Base-by-base conservation (phyloP, 805 yeast genomes). In the Myxozyma lipomycoides region DNA sequence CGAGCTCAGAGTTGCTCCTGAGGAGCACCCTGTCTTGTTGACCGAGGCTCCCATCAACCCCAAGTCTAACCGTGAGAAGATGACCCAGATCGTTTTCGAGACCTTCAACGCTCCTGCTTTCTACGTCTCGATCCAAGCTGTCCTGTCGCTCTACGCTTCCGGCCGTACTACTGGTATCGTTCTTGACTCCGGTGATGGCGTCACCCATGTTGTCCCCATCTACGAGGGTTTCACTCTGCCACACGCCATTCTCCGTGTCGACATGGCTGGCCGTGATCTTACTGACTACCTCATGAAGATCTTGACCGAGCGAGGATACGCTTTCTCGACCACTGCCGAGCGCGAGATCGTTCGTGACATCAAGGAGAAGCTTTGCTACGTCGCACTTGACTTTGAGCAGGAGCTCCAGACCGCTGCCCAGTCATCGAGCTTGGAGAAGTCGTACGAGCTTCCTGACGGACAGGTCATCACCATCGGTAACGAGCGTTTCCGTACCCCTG, bases 131-230 rank as follows among this genome's bases (percentile, higher is more conserved):
- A 91, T 93, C 72, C 98, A 91, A 79, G 98, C 98, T 67, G 97
- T 91, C 56, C 82, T 93, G 72, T 93, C 98, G 52, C 81, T 93
- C 71, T 93, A 93, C 81, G 89, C 98, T 51, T 90, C 98, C 62
- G 98, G 98, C 81, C 91, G 98, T 86, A 95, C 98, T 68, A 93
- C 98, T 64, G 98, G 98, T 88, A 90, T 91, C 69, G 98, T 93
- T 62, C 83, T 93, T 73, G 98, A 91, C 80, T 90, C 97, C 62
- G 98, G 98, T 84, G 98, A 91, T 73, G 98, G 98, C 87, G 98
- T 93, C 68, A 90, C 98, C 70, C 98, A 91, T 95, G 96, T 91
- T 76, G 98, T 93, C 63, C 98, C 98, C 76, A 91, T 93, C 73
- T 93, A 93, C 78, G 96, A 96, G 66, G 98, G 98, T 80, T 93